These are phyloP conservation scores for Entelexis sorbosivorans DNA, from an alignment of 1,139 yeast species.

Conservation along the genomic window DNA sequence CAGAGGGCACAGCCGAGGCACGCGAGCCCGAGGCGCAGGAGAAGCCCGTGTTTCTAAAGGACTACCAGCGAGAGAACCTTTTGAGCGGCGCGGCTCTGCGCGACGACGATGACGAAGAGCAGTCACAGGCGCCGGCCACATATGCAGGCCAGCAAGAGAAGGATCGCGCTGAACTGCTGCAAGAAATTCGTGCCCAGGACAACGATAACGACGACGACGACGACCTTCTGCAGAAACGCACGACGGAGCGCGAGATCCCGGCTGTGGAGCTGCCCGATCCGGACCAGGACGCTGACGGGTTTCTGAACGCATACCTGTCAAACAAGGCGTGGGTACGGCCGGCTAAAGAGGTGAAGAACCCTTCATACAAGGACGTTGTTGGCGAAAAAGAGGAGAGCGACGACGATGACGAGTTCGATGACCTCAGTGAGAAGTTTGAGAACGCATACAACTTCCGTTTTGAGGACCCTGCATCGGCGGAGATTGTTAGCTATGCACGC, in stretches of 20 bases:
- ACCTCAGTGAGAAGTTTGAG: slow-evolving; percentile 84
- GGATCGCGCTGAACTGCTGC: slow-evolving; percentile 57
- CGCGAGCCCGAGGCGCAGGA: slow-evolving; percentile 28
- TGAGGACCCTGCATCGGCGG: slow-evolving; percentile 85
- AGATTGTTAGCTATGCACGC: slow-evolving; percentile 94
- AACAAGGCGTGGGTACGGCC: slow-evolving; percentile 85
- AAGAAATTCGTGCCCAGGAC: slow-evolving; percentile 53
- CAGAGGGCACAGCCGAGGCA: slow-evolving; percentile 30
- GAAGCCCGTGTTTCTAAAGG: slow-evolving; percentile 81
- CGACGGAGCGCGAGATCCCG: slow-evolving; percentile 27
- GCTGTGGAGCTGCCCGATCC: slow-evolving; percentile 50
- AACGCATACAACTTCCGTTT: slow-evolving; percentile 87
- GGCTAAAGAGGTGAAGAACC: slow-evolving; percentile 39
- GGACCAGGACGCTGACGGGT: slow-evolving; percentile 48
- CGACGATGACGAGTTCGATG: slow-evolving; percentile 81
- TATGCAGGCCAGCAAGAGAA: slow-evolving; percentile 66
- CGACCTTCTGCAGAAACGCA: slow-evolving; percentile 52
- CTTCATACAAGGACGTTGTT: slow-evolving; percentile 40
- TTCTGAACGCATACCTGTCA: slow-evolving; percentile 59
- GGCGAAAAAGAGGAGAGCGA: slow-evolving; percentile 37
- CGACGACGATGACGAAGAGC: slow-evolving; percentile 34
- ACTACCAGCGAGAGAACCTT: slow-evolving; percentile 77
- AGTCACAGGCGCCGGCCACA: slow-evolving; percentile 27
- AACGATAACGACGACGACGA: slow-evolving; percentile 48
- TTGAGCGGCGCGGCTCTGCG: slow-evolving; percentile 44